Conservation (phyloP, 768 basidiomycete genomes). For the Tephrocybe rancida region DNA sequence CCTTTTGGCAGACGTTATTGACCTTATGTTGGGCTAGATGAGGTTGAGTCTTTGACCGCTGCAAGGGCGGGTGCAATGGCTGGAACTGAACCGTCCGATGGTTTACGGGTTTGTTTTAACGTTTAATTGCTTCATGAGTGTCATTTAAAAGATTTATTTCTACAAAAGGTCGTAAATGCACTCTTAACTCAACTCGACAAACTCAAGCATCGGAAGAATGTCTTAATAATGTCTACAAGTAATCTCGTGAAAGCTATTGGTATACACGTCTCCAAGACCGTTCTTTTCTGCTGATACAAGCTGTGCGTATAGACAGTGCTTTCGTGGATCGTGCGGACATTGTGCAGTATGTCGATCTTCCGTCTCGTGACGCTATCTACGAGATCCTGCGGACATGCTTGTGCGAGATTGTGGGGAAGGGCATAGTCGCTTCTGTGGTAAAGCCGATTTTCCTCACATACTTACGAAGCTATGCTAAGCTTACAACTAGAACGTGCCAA, state of each 20-base stretch:
- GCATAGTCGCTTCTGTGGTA: constrained; percentile 68
- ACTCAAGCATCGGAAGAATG: constrained; percentile 90
- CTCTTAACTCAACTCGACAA: constrained; percentile 97
- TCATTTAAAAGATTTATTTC: neutral
- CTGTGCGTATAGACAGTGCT: constrained; percentile 69
- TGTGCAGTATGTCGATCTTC: constrained; percentile 91
- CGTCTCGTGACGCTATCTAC: constrained; percentile 90
- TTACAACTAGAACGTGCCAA: constrained; percentile 54
- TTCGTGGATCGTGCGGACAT: constrained; percentile 98
- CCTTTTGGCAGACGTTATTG: neutral
- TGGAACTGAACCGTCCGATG: constrained; percentile 95
- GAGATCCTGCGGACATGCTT: constrained; percentile 87
- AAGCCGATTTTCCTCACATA: constrained; percentile 25
- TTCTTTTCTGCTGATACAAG: neutral
- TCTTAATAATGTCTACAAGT: constrained; percentile 94
- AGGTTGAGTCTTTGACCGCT: constrained; percentile 95
- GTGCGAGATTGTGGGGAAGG: constrained; percentile 73
- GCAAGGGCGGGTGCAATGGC: constrained; percentile 94
- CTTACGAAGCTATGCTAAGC: constrained; percentile 2
- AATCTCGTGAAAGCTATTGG: constrained; percentile 95
- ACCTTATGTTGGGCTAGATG: constrained; percentile 56
- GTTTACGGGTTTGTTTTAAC: constrained; percentile 65
- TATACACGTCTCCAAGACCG: constrained; percentile 32
- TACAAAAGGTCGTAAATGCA: constrained; percentile 93
- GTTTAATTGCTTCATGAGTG: neutral